phyloP scores from a whole-genome alignment of 306 rosid species.

The Malus asiatica region DNA sequence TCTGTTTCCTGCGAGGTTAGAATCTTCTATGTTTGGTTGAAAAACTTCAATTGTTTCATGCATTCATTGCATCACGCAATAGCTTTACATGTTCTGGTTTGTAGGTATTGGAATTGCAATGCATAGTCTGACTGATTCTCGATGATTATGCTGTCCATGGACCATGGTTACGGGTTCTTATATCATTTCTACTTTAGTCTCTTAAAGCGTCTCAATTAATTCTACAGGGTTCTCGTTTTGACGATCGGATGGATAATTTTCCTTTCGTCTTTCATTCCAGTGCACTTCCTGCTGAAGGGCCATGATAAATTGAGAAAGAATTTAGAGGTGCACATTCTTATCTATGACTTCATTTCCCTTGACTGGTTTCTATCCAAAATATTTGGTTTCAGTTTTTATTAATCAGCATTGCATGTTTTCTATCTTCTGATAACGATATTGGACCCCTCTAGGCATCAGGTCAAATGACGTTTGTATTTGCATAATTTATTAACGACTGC shows the following conservation, averaged over 20 bases:
- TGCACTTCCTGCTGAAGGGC: constrained; percentile 63
- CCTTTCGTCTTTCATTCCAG: constrained; percentile 81
- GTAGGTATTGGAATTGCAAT: background rate
- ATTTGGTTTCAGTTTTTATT: background rate
- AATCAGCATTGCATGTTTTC: background rate
- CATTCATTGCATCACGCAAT: constrained; percentile 2
- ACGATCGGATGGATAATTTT: constrained; percentile 90
- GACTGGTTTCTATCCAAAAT: background rate
- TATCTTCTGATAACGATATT: background rate
- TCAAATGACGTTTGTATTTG: background rate
- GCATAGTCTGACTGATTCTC: background rate
- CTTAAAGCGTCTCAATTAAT: background rate
- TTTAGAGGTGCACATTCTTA: constrained; percentile 60
- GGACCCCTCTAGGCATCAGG: background rate
- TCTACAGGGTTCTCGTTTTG: constrained; percentile 76
- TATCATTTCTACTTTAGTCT: background rate
- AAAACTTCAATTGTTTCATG: background rate
- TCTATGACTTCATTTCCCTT: background rate
- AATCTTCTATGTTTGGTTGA: background rate
- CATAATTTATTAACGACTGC: background rate
- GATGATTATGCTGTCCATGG: constrained; percentile 5
- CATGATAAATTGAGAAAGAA: constrained; percentile 62
- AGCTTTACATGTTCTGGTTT: background rate
- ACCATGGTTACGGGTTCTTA: background rate
- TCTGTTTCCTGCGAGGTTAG: constrained; percentile 76